phyloP scores from a whole-genome alignment of 129 eudicot species.

The Tagetes patula region DNA sequence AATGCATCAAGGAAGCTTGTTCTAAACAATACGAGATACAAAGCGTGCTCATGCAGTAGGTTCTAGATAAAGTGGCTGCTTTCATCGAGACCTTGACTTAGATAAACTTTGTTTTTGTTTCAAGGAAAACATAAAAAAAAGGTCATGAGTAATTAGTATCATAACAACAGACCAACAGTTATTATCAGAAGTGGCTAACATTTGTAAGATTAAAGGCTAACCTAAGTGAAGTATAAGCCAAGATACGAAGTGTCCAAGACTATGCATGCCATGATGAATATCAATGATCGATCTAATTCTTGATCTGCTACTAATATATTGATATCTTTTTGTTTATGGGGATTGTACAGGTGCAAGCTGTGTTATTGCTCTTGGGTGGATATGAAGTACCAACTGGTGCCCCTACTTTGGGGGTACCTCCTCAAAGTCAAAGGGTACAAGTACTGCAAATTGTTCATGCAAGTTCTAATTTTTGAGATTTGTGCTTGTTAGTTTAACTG shows the following conservation, averaged over 20 bases:
- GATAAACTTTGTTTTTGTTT: no score
- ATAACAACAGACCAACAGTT: no score
- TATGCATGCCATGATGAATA: background rate
- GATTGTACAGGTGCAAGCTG: constrained; percentile 67
- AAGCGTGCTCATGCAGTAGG: no score
- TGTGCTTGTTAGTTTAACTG: constrained; percentile 7
- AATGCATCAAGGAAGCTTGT: background rate
- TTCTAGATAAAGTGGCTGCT: no score
- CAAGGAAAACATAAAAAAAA: no score
- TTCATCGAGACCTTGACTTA: no score
- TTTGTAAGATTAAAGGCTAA: no score
- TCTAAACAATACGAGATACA: no score
- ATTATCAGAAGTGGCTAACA: no score
- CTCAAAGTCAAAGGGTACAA: constrained; percentile 58
- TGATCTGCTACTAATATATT: background rate
- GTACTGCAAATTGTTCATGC: background rate
- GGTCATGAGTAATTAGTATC: no score
- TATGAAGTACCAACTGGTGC: constrained; percentile 46
- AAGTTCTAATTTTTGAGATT: constrained; percentile 5
- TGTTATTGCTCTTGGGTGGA: constrained; percentile 67
- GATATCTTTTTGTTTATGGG: background rate
- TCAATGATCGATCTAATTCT: background rate
- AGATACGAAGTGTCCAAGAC: no score
- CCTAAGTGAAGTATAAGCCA: no score
- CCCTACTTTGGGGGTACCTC: constrained; percentile 42